phyloP scores from a whole-genome alignment of 495 filamentous ascomycete species.

The Podospora sp. region DNA sequence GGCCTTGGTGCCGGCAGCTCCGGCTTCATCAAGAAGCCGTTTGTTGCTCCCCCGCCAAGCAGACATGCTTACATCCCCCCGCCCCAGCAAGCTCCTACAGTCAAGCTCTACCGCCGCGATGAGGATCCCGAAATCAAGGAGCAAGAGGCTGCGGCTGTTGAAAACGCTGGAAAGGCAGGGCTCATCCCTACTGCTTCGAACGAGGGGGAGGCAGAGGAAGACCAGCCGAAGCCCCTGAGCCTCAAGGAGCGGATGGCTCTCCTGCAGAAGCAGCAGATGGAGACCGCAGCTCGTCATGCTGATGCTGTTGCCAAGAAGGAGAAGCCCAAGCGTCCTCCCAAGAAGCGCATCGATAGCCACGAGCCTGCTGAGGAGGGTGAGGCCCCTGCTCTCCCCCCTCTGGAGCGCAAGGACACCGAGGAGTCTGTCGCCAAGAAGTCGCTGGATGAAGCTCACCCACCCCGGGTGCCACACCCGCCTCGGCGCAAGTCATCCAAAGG shows the following conservation, averaged over 20 bases:
- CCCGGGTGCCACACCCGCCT: constrained; percentile 46
- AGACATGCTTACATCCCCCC: constrained; percentile 88
- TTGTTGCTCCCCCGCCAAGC: constrained; percentile 92
- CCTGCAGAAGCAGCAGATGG: constrained; percentile 90
- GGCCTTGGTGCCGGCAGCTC: constrained; percentile 59
- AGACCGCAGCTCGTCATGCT: constrained; percentile 78
- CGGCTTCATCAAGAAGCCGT: constrained; percentile 95
- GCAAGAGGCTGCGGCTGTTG: constrained; percentile 58
- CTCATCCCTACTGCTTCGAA: constrained; percentile 48
- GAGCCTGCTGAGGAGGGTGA: constrained; percentile 43
- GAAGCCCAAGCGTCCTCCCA: constrained; percentile 78
- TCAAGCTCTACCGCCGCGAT: constrained; percentile 81
- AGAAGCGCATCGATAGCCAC: constrained; percentile 71
- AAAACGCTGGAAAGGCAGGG: constrained; percentile 62
- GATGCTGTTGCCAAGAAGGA: constrained; percentile 82
- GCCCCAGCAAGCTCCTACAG: constrained; percentile 60
- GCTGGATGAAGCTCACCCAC: constrained; percentile 56
- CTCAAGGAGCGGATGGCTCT: constrained; percentile 93
- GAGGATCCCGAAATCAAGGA: constrained; percentile 84
- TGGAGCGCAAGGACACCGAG: constrained; percentile 51
- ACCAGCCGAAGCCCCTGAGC: constrained; percentile 85
- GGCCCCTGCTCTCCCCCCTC: constrained; percentile 34
- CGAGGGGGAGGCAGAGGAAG: constrained; percentile 57
- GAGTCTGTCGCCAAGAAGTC: constrained; percentile 60
- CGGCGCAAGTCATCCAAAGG: constrained; percentile 59